phyloP scores from a whole-genome alignment of 1,284 basidiomycete species.

The Cryptococcus sp. region DNA sequence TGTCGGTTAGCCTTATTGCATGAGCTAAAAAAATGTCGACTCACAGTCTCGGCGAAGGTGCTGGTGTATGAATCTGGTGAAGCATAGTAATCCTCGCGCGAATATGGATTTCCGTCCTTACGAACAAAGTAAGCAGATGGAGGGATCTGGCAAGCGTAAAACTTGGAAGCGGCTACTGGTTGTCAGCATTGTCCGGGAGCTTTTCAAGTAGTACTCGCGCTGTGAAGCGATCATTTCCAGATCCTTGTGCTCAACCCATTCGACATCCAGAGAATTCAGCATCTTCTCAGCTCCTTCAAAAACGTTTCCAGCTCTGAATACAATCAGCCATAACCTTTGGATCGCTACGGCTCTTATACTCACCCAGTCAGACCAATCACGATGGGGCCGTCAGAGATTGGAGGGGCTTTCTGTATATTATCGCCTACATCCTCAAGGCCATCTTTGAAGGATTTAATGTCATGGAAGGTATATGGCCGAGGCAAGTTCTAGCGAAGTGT shows the following conservation, averaged over 20 bases:
- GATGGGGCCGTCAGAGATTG: slow-evolving; percentile 58
- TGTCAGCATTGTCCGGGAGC: neutral
- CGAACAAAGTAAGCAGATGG: slow-evolving; percentile 65
- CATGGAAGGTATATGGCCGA: slow-evolving; percentile 67
- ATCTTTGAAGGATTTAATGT: slow-evolving; percentile 57
- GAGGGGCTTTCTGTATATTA: slow-evolving; percentile 50
- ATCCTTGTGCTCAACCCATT: slow-evolving; percentile 57
- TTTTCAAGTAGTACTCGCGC: slow-evolving; percentile 45
- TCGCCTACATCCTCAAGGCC: slow-evolving; percentile 60
- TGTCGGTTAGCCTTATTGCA: slow-evolving; percentile 28
- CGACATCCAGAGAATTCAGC: slow-evolving; percentile 64
- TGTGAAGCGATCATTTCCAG: slow-evolving; percentile 55
- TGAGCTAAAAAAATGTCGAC: slow-evolving; percentile 5
- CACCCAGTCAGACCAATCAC: slow-evolving; percentile 80
- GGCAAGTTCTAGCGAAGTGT: slow-evolving; percentile 60
- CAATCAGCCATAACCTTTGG: neutral
- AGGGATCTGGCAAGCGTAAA: slow-evolving; percentile 72
- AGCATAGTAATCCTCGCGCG: slow-evolving; percentile 66
- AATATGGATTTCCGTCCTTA: slow-evolving; percentile 57
- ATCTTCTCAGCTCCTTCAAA: slow-evolving; percentile 68
- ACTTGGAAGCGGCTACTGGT: slow-evolving; percentile 44
- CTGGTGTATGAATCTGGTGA: slow-evolving; percentile 64
- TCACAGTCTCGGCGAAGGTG: slow-evolving; percentile 63
- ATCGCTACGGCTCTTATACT: slow-evolving; percentile 13
- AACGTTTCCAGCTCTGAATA: slow-evolving; percentile 61